Percentiles rank a stretch among this genome's conserved stretches.
Evolutionary conservation across 2,329 filamentous ascomycete species (phyloP).

Genomic region (Diaporthe humulicola): DNA sequence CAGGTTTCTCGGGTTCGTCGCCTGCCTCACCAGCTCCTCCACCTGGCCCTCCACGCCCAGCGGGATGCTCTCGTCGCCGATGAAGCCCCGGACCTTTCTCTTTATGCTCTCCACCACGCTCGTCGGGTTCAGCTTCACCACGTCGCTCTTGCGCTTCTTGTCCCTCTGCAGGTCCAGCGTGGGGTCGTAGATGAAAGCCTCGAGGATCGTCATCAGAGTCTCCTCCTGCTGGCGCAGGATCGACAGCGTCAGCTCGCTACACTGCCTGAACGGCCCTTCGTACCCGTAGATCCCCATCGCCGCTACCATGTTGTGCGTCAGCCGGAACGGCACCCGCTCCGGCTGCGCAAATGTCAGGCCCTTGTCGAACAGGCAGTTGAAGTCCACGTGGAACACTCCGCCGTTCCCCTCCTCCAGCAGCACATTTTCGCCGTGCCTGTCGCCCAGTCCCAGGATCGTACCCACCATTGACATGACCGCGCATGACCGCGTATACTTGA

Average conservation of each 20-base stretch:
- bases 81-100: constrained; percentile 85
- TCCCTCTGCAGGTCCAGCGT: constrained; percentile 89
- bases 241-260: constrained; percentile 87
- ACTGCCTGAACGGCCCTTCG: constrained; percentile 92
- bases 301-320: constrained; percentile 98
- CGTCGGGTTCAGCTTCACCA: constrained; percentile 67
- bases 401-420: constrained; percentile 94
- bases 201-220: constrained; percentile 95
- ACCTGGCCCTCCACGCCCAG: constrained; percentile 97
- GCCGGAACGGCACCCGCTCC: constrained; percentile 93
- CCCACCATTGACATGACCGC: constrained; percentile 99
- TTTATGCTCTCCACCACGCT: constrained; percentile 92
- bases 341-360: constrained; percentile 95
- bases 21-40: constrained; percentile 92
- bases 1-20: constrained; percentile 83
- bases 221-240: constrained; percentile 93
- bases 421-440: constrained; percentile 97
- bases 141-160: constrained; percentile 68
- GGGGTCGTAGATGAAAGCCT: constrained; percentile 97
- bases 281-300: constrained; percentile 96
- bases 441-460: constrained; percentile 91
- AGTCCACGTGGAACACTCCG: constrained; percentile 96
- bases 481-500: constrained; percentile 92
- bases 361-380: constrained; percentile 99
- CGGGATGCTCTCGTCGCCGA: constrained; percentile 90